Conservation (phyloP, 192 early-diverging fungal species). For the Backusella tuberculispora region DNA sequence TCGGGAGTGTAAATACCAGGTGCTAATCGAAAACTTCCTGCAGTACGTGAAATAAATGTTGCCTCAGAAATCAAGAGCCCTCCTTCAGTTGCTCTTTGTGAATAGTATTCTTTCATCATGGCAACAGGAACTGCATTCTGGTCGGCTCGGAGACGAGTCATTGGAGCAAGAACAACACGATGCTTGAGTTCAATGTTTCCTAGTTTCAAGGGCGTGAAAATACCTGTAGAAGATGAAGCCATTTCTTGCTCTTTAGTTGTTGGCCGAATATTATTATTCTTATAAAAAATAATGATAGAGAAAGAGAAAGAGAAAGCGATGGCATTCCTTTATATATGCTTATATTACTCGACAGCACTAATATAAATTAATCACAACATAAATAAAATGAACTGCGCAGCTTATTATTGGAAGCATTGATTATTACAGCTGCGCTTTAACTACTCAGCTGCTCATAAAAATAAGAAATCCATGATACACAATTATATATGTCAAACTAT, state of each 20-base stretch:
- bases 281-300: neutral
- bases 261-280: neutral
- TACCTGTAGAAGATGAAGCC: constrained; percentile 10
- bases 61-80: constrained; percentile 22
- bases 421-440: no score
- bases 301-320: neutral
- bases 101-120: constrained; percentile 22
- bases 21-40: constrained; percentile 24
- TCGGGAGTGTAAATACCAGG: constrained; percentile 45
- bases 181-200: constrained; percentile 19
- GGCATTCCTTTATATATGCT: no score
- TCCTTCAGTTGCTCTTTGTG: constrained; percentile 22
- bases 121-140: constrained; percentile 5
- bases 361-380: no score
- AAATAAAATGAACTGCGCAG: no score
- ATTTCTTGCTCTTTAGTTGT: neutral
- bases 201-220: constrained; percentile 31
- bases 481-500: no score
- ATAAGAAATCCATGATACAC: no score
- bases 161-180: constrained; percentile 28
- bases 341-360: no score
- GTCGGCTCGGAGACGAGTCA: constrained; percentile 28
- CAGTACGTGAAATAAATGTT: neutral
- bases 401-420: no score
- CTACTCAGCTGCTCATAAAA: no score